Evolutionary conservation across 2,329 filamentous ascomycete genomes (phyloP), one percentile per base, ranked within the genome.

Genomic region (Aspergillus tubingensis): DNA sequence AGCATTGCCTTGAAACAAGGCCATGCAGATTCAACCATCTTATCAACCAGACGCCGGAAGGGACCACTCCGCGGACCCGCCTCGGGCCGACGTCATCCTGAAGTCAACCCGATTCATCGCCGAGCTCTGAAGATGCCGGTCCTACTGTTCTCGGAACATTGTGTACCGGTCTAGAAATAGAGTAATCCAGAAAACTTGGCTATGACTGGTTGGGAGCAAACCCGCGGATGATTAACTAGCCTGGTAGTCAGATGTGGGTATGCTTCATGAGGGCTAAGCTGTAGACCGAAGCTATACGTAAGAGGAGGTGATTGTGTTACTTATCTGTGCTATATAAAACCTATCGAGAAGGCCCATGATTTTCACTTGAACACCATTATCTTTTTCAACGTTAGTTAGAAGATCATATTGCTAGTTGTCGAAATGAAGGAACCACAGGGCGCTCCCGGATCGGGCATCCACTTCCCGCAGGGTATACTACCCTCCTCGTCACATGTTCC

Each of bases 21-120:
- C 32, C 10, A 36, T 36, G 11, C 5, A 13, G 32, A 36, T 36
- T 11, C 32, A 36, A 36, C 32, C 32, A 36, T 36, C 32, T 15
- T 36, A 36, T 36, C 32, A 36, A 36, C 32, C 11, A 36, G 5
- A 13, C 10, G 10, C 32, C 41, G 41, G 41, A 44, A 11, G 4
- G 41, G 17, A 44, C 41, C 41, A 44, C 41, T 44, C 41, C 41
- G 32, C 32, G 41, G 39, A 54, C 27, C 39, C 52, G 27, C 38
- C 36, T 54, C 52, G 52, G 52, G 52, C 39, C 52, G 52, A 54
- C 52, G 52, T 54, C 52, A 54, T 39, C 3, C 10, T 54, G 39
- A 39, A 44, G 21, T 44, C 52, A 54, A 32, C 21, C 23, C 39
- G 32, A 36, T 43, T 6, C 15, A 5, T 13, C 17, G n/a, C 39